Base-by-base conservation (phyloP, 306 rosid species). In the Chamaecrista fasciculata region DNA sequence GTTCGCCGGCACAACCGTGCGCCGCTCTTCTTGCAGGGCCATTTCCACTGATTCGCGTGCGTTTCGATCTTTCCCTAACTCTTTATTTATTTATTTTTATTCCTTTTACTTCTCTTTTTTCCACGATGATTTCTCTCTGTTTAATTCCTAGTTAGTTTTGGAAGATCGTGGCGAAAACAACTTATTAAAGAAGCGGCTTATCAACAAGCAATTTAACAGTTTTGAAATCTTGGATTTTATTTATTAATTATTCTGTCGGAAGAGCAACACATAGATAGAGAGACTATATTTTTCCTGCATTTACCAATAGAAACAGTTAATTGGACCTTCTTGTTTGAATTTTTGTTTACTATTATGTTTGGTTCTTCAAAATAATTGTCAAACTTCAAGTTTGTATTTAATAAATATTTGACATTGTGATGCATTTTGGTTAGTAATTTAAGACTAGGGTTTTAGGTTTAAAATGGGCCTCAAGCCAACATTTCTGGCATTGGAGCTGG, bases 21-120 rank as follows among this genome's bases (percentile, higher is more conserved):
- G 84, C 89, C 87, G 88, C 20, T 74, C 76, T 62, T 80, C 92
- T 49, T 87, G 89, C 85, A 52, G 69, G 20, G 73, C 85, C 80
- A 82, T 87, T 68, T 87, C 98, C 60, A 69, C 90, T 5, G 84
- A 83, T 46, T 0, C 88, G 70, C 50, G 98, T 92, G 70, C 72
- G 40, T 64, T 21, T 60, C 63, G 49, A 58, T 48, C 69, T 47
- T 56, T 62, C 23, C 43, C 31, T 57, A 6, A 11, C 1, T 12
- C 51, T 1, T 3, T 15, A 1, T 43, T 11, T 2, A 0, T 14
- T 44, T 44, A 2, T 28, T 15, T 16, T 37, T 0, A 2, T 11
- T 43, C 3, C 49, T 43, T 49, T 49, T 48, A 48, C 8, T 1
- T 10, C 1, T 8, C 2, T 48, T 8, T 19, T 47, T 2, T 5